A percentile compares a stretch with the other conserved stretches of the same genome.
phyloP scores from a whole-genome alignment of 305 asterid species.

The Petunia hybrid region DNA sequence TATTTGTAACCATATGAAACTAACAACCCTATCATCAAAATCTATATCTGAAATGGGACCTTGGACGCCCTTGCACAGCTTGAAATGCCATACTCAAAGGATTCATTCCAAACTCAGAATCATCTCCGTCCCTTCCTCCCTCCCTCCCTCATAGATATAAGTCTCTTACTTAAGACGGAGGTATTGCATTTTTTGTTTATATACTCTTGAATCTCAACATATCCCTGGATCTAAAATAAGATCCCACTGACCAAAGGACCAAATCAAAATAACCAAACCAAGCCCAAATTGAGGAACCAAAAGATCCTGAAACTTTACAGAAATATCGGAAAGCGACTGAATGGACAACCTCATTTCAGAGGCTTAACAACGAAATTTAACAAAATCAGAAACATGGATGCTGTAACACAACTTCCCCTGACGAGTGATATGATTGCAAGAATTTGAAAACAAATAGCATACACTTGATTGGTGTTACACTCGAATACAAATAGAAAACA shows the following conservation, averaged over 20 bases:
- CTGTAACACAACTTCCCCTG: background rate
- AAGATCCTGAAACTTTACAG: background rate
- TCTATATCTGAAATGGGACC: too few relatives aligned
- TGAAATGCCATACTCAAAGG: too few relatives aligned
- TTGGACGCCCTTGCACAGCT: too few relatives aligned
- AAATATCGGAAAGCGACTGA: background rate
- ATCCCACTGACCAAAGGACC: background rate
- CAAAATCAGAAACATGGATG: background rate
- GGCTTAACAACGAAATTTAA: background rate
- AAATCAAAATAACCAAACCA: background rate
- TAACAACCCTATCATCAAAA: too few relatives aligned
- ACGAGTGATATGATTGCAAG: background rate
- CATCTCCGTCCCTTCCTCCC: background rate
- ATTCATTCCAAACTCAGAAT: background rate
- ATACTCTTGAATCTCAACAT: background rate
- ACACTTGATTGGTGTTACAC: conserved; percentile 3
- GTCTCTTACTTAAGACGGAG: background rate
- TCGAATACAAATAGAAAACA: too few relatives aligned
- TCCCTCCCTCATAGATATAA: background rate
- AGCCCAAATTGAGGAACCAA: background rate
- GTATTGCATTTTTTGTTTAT: background rate
- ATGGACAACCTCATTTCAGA: background rate
- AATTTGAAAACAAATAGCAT: too few relatives aligned
- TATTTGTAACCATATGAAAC: too few relatives aligned
- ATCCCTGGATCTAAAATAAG: background rate